Evolutionary conservation across 1,284 basidiomycete genomes (phyloP).

Genomic region (Ustilago hordei): DNA sequence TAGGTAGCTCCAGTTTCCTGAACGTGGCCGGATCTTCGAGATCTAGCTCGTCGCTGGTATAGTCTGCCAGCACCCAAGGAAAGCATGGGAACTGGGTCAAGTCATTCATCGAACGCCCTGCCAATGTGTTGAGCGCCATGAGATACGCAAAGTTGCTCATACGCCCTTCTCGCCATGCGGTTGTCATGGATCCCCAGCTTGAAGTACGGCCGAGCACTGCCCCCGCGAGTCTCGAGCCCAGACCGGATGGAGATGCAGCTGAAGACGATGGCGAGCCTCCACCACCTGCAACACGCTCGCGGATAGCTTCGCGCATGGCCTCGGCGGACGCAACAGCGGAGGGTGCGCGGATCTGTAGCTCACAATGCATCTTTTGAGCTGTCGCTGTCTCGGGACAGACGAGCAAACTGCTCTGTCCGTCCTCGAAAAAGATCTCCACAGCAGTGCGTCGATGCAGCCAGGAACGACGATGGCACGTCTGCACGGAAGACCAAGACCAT

Average conservation of each 20-base stretch:
- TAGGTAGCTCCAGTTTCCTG: slow-evolving; percentile 85
- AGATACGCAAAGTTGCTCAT: slow-evolving; percentile 69
- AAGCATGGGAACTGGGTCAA: slow-evolving; percentile 96
- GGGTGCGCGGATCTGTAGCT: slow-evolving; percentile 52
- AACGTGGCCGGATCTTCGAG: slow-evolving; percentile 77
- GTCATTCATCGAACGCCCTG: slow-evolving; percentile 72
- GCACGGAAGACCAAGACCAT: slow-evolving; percentile 60
- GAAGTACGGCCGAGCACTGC: slow-evolving; percentile 54
- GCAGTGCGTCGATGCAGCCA: slow-evolving; percentile 64
- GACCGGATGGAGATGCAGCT: slow-evolving; percentile 23
- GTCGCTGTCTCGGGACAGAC: slow-evolving; percentile 59
- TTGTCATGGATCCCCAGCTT: slow-evolving; percentile 58
- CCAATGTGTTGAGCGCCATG: slow-evolving; percentile 68
- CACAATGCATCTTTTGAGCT: slow-evolving; percentile 47
- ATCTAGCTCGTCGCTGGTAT: slow-evolving; percentile 81
- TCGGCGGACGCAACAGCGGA: slow-evolving; percentile 55
- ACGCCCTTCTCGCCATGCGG: slow-evolving; percentile 62
- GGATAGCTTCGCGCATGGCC: slow-evolving; percentile 49
- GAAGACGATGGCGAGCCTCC: slow-evolving; percentile 10
- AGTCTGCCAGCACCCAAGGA: slow-evolving; percentile 89
- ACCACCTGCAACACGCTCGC: slow-evolving; percentile 19
- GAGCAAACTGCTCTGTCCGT: slow-evolving; percentile 68
- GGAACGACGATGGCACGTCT: slow-evolving; percentile 44
- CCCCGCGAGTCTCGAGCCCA: slow-evolving; percentile 52
- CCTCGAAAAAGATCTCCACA: slow-evolving; percentile 69